Percentiles rank a stretch among this genome's conserved stretches.
Evolutionary conservation across 371 early-diverging fungal species (phyloP).

Genomic region (Synchytrium microbalum): DNA sequence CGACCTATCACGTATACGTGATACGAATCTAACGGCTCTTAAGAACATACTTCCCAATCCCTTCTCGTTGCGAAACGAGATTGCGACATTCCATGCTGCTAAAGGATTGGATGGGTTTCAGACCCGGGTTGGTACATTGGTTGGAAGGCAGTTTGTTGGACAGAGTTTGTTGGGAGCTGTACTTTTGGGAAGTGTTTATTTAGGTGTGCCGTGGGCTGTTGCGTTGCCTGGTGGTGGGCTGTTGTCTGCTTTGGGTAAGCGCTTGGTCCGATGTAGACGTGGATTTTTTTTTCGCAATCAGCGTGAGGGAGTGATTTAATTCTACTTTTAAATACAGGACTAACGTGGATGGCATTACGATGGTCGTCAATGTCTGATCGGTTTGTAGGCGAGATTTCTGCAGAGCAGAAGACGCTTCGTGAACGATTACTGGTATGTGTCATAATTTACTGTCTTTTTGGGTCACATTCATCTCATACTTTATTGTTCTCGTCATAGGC

Average conservation of each 20-base stretch:
- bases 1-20: neutral
- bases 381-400: neutral
- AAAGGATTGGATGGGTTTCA: neutral
- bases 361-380: neutral
- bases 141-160: neutral
- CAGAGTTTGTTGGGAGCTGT: neutral
- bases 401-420: neutral
- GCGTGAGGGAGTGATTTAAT: neutral
- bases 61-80: neutral
- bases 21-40: neutral
- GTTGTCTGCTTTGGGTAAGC: neutral
- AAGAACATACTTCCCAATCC: neutral
- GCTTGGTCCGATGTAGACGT: neutral
- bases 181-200: neutral
- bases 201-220: neutral
- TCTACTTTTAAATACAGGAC: neutral
- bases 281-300: neutral
- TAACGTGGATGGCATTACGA: neutral
- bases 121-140: neutral
- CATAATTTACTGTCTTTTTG: neutral
- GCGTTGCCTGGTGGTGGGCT: neutral
- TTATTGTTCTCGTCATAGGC: neutral
- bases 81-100: neutral
- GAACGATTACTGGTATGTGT: neutral
- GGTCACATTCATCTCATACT: neutral